These are phyloP conservation scores for Forsythia suspensa DNA, from an alignment of 257 asterid genomes.

Conservation along the genomic window DNA sequence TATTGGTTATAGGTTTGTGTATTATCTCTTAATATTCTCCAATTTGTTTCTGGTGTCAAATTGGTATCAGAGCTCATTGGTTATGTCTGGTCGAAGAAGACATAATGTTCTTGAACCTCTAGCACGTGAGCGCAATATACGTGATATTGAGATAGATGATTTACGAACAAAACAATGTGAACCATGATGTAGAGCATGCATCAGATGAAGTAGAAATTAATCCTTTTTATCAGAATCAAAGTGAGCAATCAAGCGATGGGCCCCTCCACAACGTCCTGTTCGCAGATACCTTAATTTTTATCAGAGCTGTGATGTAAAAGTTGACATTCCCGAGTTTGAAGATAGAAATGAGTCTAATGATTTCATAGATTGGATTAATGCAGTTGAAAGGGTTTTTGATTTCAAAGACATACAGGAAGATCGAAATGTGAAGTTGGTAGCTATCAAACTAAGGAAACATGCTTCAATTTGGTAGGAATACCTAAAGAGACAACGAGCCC, in stretches of 20 bases:
- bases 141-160: not conserved
- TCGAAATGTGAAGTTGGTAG: not conserved
- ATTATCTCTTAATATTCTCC: too few species aligned
- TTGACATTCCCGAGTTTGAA: too few species aligned
- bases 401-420: not conserved
- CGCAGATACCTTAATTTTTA: too few species aligned
- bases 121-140: too few species aligned
- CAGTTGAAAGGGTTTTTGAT: not conserved
- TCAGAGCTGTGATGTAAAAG: too few species aligned
- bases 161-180: not conserved
- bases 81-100: too few species aligned
- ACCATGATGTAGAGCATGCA: too few species aligned
- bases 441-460: not conserved
- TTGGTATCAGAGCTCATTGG: too few species aligned
- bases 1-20: too few species aligned
- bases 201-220: not conserved
- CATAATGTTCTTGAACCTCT: too few species aligned
- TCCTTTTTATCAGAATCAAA: not conserved
- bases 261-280: not conserved
- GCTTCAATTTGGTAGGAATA: not conserved
- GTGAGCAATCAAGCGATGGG: not conserved
- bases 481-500: slow-evolving; percentile 2
- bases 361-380: slow-evolving; percentile 2
- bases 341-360: not conserved
- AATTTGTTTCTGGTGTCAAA: too few species aligned